Base-by-base conservation (phyloP, 768 basidiomycete species). In the Coprinopsis sp. region DNA sequence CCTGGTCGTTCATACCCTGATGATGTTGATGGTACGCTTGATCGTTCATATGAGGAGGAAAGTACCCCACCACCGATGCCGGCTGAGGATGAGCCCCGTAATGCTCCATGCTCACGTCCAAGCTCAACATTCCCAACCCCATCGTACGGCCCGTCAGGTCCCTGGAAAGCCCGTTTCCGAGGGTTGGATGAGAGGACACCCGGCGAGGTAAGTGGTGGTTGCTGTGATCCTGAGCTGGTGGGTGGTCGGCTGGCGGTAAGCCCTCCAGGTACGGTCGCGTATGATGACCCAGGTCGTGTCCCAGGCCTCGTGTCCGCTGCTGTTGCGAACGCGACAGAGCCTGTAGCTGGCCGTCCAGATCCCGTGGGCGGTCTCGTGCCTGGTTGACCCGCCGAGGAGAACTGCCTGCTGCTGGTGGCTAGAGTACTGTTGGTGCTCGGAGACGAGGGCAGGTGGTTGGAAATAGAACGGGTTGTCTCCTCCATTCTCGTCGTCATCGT, bases 391-490 rank as follows among this genome's bases (percentile, higher is more conserved):
- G n/a, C n/a, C n/a, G n/a, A n/a, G n/a, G n/a, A n/a, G n/a, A n/a
- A n/a, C n/a, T n/a, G n/a, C n/a, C n/a, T n/a, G n/a, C n/a, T n/a
- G n/a, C n/a, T n/a, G n/a, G n/a, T n/a, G n/a, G n/a, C n/a, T n/a
- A n/a, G n/a, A n/a, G n/a, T n/a, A n/a, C n/a, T n/a, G n/a, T n/a
- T n/a, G n/a, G n/a, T n/a, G n/a, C n/a, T n/a, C n/a, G n/a, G n/a
- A n/a, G 43, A 36, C 44, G 67, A 68, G 69, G 51, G 68, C 66
- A 62, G 82, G 82, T 52, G 84, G 76, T 71, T 82, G 77, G 81
- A 85, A 88, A 71, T 75, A 86, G 78, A 87, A 87, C 45, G 85
- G 85, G 65, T 64, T 28, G 54, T 83, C 83, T 31, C 34, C 25
- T 43, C 22, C 39, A 22, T 19, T 27, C 4, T 23, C 40, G 25